phyloP scores from a whole-genome alignment of 768 basidiomycete genomes.

The Trametes gibbosa region DNA sequence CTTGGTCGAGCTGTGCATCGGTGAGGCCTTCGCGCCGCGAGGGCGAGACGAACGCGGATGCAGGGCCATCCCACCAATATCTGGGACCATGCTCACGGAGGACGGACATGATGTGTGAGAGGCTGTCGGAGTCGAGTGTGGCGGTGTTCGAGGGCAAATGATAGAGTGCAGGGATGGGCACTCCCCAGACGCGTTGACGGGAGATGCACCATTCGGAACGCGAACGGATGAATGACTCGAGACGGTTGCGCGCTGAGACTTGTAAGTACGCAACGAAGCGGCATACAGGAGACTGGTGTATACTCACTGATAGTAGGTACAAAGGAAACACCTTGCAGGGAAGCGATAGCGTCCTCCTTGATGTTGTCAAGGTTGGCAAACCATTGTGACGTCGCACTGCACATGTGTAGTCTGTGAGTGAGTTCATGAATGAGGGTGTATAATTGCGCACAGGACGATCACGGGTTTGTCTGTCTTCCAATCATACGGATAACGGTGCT shows the following conservation, averaged over 20 bases:
- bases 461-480: conserved; percentile 95
- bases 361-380: conserved; percentile 89
- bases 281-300: neutral
- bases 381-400: conserved; percentile 95
- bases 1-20: conserved; percentile 39
- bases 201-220: conserved; percentile 99
- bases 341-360: conserved; percentile 69
- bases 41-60: conserved; percentile 77
- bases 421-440: neutral
- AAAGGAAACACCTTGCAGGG: conserved; percentile 70
- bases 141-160: conserved; percentile 59
- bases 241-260: conserved; percentile 75
- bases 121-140: conserved; percentile 58
- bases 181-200: conserved; percentile 95
- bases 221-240: conserved; percentile 79
- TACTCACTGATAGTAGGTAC: conserved; percentile 70
- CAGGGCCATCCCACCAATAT: conserved; percentile 92
- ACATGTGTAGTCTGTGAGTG: neutral
- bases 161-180: conserved; percentile 89
- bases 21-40: conserved; percentile 42
- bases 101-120: conserved; percentile 76
- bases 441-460: conserved; percentile 72
- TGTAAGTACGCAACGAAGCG: neutral
- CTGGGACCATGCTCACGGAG: conserved; percentile 68
- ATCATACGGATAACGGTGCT: conserved; percentile 93